These are phyloP conservation scores for Phytophthora uliginosa DNA, from an alignment of 352 stramenopile genomes.

Conservation along the genomic window DNA sequence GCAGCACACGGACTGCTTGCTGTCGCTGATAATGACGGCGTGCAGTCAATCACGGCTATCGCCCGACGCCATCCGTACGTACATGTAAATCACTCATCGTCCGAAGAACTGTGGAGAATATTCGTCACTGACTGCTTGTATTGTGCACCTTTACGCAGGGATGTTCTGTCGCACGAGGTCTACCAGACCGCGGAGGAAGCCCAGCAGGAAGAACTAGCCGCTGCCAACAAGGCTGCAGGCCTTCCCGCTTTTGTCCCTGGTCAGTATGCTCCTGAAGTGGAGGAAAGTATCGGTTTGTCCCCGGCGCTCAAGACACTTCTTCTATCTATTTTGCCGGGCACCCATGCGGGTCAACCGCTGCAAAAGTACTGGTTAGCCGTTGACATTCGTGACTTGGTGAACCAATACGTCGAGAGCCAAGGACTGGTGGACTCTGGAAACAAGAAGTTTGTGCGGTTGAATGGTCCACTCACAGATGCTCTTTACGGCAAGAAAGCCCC, in stretches of 20 bases:
- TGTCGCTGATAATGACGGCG: conserved; percentile 76
- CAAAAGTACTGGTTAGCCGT: conserved; percentile 65
- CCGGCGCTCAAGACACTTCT: conserved; percentile 70
- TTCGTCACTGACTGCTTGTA: not conserved
- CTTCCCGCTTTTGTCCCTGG: conserved; percentile 60
- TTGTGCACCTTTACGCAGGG: conserved; percentile 37
- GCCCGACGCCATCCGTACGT: conserved; percentile 77
- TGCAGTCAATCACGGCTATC: conserved; percentile 84
- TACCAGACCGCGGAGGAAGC: conserved; percentile 71
- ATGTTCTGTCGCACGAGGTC: conserved; percentile 61
- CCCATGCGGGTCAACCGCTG: conserved; percentile 29
- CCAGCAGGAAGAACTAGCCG: conserved; percentile 54
- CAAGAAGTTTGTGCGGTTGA: conserved; percentile 77
- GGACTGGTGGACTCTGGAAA: conserved; percentile 65
- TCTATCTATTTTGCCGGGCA: conserved; percentile 29
- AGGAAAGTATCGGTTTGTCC: conserved; percentile 72
- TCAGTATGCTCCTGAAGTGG: conserved; percentile 70
- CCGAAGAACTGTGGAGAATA: not conserved
- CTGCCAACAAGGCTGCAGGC: conserved; percentile 48
- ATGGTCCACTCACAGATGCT: conserved; percentile 74
- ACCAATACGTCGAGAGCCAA: conserved; percentile 68
- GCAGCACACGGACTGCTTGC: conserved; percentile 55
- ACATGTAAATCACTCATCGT: not conserved
- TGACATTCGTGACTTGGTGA: conserved; percentile 71
- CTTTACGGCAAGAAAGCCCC: conserved; percentile 80